Base-by-base conservation (phyloP, 1,284 basidiomycete genomes). In the Trichosporon inkin region DNA sequence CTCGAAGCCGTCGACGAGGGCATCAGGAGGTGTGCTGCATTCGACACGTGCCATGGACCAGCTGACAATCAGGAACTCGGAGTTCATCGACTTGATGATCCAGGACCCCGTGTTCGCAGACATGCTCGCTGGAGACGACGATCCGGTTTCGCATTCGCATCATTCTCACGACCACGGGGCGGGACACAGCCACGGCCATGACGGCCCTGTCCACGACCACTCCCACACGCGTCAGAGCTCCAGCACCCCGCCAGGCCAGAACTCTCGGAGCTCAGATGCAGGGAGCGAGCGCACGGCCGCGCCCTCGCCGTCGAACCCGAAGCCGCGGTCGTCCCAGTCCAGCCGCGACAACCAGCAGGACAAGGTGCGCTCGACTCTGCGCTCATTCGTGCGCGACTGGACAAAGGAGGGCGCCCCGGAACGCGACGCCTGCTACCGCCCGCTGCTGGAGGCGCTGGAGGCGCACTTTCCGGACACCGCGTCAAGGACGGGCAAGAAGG, bases 331-430 rank as follows among this genome's bases (percentile, higher is more conserved):
- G 32, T 49, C 63, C 41, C 67, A 73, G 55, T 59, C 60, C 0
- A 68, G 71, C 38, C 63, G 64, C n/a, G 71, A 75, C 61, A 36
- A 47, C 19, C 55, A 47, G 37, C 73, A 77, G 58, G 78, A 95
- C 75, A 94, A 94, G 71, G 80, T 96, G 24, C 81, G 90, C 60
- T 92, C 89, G 70, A 94, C 91, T 0, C 77, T 96, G 39, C 90
- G 93, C 70, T 91, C 93, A 67, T 87, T 94, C 57, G 92, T 92
- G 10, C 83, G 92, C 13, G 92, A 95, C 70, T 96, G 92, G 92
- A 89, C 88, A 59, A 82, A 81, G 64, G 86, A 90, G 80, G 92
- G 92, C 0, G 81, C 81, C 62, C 72, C 78, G 1, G 92, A 96
- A 73, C 84, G 92, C 17, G 86, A 89, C 53, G 75, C 82, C 1